Conservation (phyloP, 2,329 filamentous ascomycete species). For the Myriosclerotinia scirpicola region DNA sequence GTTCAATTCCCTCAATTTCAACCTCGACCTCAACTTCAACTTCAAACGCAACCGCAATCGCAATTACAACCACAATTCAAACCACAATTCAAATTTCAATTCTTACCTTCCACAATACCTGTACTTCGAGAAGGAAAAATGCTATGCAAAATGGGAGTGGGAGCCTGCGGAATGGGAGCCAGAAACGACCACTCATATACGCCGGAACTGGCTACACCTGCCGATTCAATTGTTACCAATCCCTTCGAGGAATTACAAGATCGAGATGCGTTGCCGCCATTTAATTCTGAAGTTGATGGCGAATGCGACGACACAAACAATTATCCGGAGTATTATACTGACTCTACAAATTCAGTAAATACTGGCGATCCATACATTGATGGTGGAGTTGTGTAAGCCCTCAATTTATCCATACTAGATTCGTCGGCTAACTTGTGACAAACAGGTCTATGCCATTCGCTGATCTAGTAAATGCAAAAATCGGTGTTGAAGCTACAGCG, state of each 20-base stretch:
- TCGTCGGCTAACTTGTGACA: slow-evolving; percentile 13
- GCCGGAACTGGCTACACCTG: too few relatives aligned
- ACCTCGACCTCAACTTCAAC: background rate
- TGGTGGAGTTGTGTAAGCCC: slow-evolving; percentile 6
- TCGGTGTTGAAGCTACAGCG: slow-evolving; percentile 87
- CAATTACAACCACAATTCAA: background rate
- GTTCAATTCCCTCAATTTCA: slow-evolving; percentile 1
- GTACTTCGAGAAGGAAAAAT: background rate
- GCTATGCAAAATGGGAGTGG: background rate
- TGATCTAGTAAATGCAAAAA: slow-evolving; percentile 69
- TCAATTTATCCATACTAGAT: background rate
- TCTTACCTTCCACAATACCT: background rate
- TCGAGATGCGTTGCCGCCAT: background rate
- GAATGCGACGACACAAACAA: background rate
- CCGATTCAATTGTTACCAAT: background rate
- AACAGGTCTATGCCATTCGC: slow-evolving; percentile 54
- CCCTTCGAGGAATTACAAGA: background rate
- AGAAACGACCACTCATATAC: background rate
- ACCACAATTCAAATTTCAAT: background rate
- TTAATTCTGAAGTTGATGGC: background rate
- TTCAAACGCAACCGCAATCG: background rate
- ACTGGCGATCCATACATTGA: slow-evolving; percentile 19
- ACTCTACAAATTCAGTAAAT: slow-evolving; percentile 9
- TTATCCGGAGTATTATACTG: background rate
- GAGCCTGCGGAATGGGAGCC: too few relatives aligned